A percentile compares a stretch with the other conserved stretches of the same genome.
phyloP scores from a whole-genome alignment of 176 grass and related monocot species.

The Bolboschoenus planiculmis region DNA sequence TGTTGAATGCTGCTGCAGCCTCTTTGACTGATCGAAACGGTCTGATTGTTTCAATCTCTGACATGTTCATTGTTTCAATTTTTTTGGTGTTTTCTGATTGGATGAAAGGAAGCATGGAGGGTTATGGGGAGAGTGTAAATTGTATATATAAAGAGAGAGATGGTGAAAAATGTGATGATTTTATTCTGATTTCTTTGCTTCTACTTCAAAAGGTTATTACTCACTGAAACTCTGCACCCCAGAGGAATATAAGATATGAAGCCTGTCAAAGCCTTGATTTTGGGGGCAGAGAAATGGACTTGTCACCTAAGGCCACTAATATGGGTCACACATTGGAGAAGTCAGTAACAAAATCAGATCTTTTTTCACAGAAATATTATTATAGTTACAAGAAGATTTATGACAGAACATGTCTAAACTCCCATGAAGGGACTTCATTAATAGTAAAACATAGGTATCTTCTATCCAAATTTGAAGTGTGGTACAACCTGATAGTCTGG shows the following conservation, averaged over 20 bases:
- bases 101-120: not conserved
- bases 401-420: not conserved
- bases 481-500: no score
- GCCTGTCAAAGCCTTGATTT: not conserved
- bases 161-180: not conserved
- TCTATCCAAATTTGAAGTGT: no score
- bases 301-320: slow-evolving; percentile 17
- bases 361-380: not conserved
- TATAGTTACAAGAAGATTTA: not conserved
- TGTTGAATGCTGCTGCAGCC: slow-evolving; percentile 18
- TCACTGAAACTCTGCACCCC: not conserved
- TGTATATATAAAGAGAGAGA: slow-evolving; percentile 11
- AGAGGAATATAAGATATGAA: not conserved
- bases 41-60: slow-evolving; percentile 18
- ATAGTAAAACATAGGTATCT: no score
- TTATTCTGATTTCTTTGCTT: slow-evolving; percentile 33
- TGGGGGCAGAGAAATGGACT: not conserved
- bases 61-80: not conserved
- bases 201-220: slow-evolving; percentile 27
- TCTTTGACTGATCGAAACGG: slow-evolving; percentile 27
- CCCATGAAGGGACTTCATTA: not conserved
- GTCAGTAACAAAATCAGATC: not conserved
- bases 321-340: not conserved
- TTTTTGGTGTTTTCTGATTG: not conserved
- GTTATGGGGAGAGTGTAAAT: no score